Conservation (phyloP, 129 eudicot species). For the Centrapalus pauciflorus region DNA sequence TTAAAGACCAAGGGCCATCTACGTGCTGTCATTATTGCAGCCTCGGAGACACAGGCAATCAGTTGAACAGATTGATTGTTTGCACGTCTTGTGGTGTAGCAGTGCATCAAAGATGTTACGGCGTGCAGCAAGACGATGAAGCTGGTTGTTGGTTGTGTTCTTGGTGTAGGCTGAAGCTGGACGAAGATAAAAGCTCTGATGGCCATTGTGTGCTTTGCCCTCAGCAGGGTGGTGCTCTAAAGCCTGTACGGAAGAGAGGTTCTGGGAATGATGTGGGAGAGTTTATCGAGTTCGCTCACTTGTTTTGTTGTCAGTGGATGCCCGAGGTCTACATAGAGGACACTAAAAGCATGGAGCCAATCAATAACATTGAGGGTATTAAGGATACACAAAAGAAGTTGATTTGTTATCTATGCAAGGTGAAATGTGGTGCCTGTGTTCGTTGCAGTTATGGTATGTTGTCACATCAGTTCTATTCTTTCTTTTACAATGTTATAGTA, state of each 20-base stretch:
- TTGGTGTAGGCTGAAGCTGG: conserved; percentile 69
- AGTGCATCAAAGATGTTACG: conserved; percentile 94
- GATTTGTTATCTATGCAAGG: conserved; percentile 85
- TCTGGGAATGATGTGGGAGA: conserved; percentile 40
- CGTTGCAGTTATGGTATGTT: conserved; percentile 98
- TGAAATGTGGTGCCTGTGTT: conserved; percentile 80
- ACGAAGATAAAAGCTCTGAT: conserved; percentile 27
- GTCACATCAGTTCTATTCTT: conserved; percentile 21
- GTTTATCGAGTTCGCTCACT: conserved; percentile 63
- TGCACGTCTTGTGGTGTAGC: conserved; percentile 74
- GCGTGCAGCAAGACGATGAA: conserved; percentile 76
- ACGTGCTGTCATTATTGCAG: conserved; percentile 90
- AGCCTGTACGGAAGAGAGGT: conserved; percentile 42
- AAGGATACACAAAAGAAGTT: conserved; percentile 74
- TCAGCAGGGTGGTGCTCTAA: conserved; percentile 64
- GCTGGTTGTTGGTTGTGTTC: conserved; percentile 72
- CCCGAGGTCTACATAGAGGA: conserved; percentile 89
- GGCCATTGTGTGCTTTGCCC: conserved; percentile 78
- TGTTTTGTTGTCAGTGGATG: conserved; percentile 96
- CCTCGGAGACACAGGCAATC: conserved; percentile 58
- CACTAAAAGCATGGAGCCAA: conserved; percentile 83
- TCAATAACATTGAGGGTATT: conserved; percentile 64
- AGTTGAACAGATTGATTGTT: conserved; percentile 67
- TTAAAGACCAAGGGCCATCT: conserved; percentile 51
- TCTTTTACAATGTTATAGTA: conserved; percentile 8